phyloP scores from a whole-genome alignment of 2,329 filamentous ascomycete genomes.

The Camillea tinctor region DNA sequence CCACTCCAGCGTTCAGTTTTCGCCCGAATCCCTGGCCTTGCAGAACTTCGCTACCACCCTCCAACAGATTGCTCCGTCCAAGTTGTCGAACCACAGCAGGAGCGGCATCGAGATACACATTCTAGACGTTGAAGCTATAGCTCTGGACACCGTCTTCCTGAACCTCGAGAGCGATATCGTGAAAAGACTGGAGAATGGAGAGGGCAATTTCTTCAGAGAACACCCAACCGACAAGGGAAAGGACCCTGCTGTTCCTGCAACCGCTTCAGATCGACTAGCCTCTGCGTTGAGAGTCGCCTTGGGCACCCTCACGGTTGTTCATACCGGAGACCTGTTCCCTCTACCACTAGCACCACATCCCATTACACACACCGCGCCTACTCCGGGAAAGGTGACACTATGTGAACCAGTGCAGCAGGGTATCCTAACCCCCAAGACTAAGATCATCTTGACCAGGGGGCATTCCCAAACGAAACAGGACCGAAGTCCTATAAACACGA shows the following conservation, averaged over 20 bases:
- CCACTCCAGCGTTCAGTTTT: constrained; percentile 77
- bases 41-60: constrained; percentile 76
- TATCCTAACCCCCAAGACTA: constrained; percentile 71
- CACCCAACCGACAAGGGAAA: constrained; percentile 43
- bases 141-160: constrained; percentile 83
- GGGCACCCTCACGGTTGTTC: constrained; percentile 70
- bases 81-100: constrained; percentile 68
- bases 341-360: constrained; percentile 81
- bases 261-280: constrained; percentile 58
- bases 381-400: constrained; percentile 84
- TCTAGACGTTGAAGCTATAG: constrained; percentile 75
- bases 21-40: constrained; percentile 67
- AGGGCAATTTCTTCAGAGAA: constrained; percentile 75
- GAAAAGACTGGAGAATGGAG: constrained; percentile 76
- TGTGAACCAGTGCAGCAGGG: constrained; percentile 95
- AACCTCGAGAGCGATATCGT: constrained; percentile 79
- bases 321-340: constrained; percentile 75
- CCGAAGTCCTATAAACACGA: constrained; percentile 46
- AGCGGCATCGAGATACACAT: constrained; percentile 81
- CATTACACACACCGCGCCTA: constrained; percentile 79
- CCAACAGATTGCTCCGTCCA: constrained; percentile 72
- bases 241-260: constrained; percentile 28
- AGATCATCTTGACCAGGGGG: constrained; percentile 74
- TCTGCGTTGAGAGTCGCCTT: constrained; percentile 73
- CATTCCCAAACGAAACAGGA: constrained; percentile 55